Percentiles rank a stretch among this genome's conserved stretches.
Conservation (phyloP, 805 yeast species). For the Cyberlindnera sargentensis region DNA sequence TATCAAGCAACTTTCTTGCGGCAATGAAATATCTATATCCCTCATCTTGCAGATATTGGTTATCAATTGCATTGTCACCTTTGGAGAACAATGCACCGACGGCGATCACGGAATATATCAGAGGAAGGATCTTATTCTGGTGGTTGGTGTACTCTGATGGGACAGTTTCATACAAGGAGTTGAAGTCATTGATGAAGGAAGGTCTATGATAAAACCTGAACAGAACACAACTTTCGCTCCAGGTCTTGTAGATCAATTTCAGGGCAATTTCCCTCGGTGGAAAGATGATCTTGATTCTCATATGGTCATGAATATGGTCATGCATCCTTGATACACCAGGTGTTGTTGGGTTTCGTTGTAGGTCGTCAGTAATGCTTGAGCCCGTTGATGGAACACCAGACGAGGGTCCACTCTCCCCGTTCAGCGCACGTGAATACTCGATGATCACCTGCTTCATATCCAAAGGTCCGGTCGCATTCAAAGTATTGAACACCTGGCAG, state of each 20-base stretch:
- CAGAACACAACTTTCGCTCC: conserved; percentile 81
- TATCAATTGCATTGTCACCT: conserved; percentile 24
- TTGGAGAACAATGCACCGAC: conserved; percentile 73
- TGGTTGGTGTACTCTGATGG: conserved; percentile 69
- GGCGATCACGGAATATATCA: conserved; percentile 79
- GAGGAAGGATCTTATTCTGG: conserved; percentile 74
- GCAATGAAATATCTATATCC: conserved; percentile 83
- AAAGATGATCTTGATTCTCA: conserved; percentile 47
- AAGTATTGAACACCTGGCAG: conserved; percentile 10
- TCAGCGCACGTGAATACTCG: conserved; percentile 8
- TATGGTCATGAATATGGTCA: conserved; percentile 19
- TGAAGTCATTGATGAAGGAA: conserved; percentile 66
- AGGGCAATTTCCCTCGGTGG: conserved; percentile 76
- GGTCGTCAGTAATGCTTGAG: too few species aligned
- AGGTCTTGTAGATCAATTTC: conserved; percentile 65
- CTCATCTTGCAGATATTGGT: conserved; percentile 41
- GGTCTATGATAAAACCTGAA: conserved; percentile 87
- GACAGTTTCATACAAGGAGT: conserved; percentile 69
- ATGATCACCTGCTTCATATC: conserved; percentile 13
- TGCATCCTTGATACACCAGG: neutral
- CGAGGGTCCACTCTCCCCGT: neutral
- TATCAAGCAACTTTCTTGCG: conserved; percentile 77
- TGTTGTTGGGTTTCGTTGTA: too few species aligned
- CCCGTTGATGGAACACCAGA: too few species aligned
- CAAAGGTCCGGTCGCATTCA: conserved; percentile 13